Percentiles rank a stretch among this genome's conserved stretches.
These are phyloP conservation scores for Hemerocallis citrina DNA, from an alignment of 106 monocot genomes.

Conservation along the genomic window DNA sequence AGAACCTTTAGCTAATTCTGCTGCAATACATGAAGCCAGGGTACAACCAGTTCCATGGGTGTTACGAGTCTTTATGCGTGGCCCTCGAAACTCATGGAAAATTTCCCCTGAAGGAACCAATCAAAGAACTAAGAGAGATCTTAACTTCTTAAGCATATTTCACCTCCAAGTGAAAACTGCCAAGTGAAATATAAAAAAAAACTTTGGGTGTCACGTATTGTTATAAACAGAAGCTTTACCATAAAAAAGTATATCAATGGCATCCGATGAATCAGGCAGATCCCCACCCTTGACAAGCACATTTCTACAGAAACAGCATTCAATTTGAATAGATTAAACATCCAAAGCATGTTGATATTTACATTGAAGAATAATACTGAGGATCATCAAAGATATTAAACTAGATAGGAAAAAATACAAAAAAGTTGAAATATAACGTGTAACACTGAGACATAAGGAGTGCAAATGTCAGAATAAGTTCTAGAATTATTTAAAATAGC, in stretches of 20 bases:
- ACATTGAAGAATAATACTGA: background rate
- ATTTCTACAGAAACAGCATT: slow-evolving; percentile 36
- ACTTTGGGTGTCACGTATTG: background rate
- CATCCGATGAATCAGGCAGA: slow-evolving; percentile 54
- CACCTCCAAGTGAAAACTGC: background rate
- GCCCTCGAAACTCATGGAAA: slow-evolving; percentile 60
- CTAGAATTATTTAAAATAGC: background rate
- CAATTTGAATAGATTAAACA: background rate
- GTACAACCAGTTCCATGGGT: too few species aligned
- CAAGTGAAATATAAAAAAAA: background rate
- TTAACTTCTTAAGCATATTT: background rate
- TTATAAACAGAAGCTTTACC: slow-evolving; percentile 29
- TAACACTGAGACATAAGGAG: background rate
- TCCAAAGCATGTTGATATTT: background rate
- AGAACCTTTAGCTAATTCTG: too few species aligned
- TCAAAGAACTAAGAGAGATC: background rate
- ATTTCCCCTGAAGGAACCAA: slow-evolving; percentile 43
- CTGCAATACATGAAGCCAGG: too few species aligned
- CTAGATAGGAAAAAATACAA: background rate
- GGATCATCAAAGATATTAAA: background rate
- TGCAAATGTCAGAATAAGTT: background rate
- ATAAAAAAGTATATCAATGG: slow-evolving; percentile 88
- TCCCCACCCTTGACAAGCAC: slow-evolving; percentile 98
- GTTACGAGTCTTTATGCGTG: slow-evolving; percentile 64
- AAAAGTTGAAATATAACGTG: background rate